Conservation (phyloP, 2,329 filamentous ascomycete species). For the Xylaria sp. region DNA sequence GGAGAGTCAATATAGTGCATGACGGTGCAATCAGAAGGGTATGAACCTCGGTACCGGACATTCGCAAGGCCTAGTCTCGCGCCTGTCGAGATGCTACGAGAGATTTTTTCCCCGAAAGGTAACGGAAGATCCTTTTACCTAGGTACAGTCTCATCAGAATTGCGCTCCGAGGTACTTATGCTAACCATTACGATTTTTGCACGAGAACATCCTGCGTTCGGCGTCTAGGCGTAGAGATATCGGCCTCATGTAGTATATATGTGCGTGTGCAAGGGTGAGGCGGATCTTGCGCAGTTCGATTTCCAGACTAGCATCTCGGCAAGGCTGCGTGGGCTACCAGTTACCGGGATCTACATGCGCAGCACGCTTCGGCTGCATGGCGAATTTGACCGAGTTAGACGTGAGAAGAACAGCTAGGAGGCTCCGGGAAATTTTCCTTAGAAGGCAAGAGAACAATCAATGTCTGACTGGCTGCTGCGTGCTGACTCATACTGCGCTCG, state of each 20-base stretch:
- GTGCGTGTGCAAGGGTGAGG: background rate
- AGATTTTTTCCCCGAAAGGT: background rate
- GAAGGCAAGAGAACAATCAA: background rate
- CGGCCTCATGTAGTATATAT: background rate
- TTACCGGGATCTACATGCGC: background rate
- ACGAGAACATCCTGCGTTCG: background rate
- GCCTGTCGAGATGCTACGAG: background rate
- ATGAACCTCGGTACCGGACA: background rate
- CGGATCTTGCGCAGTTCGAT: background rate
- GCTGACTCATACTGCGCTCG: background rate
- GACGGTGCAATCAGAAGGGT: background rate
- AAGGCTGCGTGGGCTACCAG: background rate
- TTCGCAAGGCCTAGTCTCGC: background rate
- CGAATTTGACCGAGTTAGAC: background rate
- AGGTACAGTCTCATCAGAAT: background rate
- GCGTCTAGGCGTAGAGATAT: background rate
- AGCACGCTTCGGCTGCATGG: background rate
- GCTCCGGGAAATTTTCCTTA: background rate
- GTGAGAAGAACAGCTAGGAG: background rate
- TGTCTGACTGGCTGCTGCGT: background rate
- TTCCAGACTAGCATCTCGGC: background rate
- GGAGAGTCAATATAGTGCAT: background rate
- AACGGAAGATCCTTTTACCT: background rate
- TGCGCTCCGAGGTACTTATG: background rate
- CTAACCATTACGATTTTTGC: background rate